Percentiles rank a stretch among this genome's conserved stretches.
Conservation (phyloP, 495 filamentous ascomycete genomes). For the Annulohypoxylon nitens region DNA sequence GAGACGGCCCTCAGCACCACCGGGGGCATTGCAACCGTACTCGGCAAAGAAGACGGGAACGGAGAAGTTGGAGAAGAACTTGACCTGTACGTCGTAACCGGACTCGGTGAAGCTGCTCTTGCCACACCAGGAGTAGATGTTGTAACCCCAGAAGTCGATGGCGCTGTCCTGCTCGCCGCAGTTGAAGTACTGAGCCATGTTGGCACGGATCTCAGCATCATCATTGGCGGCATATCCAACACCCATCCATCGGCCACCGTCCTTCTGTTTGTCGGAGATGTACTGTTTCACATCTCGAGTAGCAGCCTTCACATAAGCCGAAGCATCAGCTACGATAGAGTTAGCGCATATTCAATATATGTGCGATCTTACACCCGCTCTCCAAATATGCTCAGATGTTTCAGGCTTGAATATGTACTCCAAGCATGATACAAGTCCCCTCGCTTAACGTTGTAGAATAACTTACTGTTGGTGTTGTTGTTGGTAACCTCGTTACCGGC, state of each 20-base stretch:
- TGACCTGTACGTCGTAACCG: conserved; percentile 81
- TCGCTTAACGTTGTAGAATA: background rate
- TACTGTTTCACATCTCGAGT: conserved; percentile 95
- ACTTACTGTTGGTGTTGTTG: conserved; percentile 74
- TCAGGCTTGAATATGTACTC: background rate
- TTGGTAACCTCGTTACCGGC: conserved; percentile 98
- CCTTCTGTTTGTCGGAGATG: conserved; percentile 73
- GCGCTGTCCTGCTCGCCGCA: conserved; percentile 74
- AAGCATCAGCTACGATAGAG: conserved; percentile 68
- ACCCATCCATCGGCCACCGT: conserved; percentile 80
- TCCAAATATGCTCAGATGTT: background rate
- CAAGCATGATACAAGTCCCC: background rate
- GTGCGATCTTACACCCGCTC: background rate
- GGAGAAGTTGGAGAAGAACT: conserved; percentile 87
- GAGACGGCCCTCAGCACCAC: conserved; percentile 72
- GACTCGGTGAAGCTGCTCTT: conserved; percentile 77
- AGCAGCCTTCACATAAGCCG: conserved; percentile 95
- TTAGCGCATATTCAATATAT: conserved; percentile 14
- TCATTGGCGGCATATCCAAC: conserved; percentile 97
- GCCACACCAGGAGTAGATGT: conserved; percentile 99
- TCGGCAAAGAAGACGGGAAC: conserved; percentile 98
- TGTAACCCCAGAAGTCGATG: conserved; percentile 99
- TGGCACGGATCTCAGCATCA: conserved; percentile 78
- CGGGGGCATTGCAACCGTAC: conserved; percentile 86
- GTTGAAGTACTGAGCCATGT: conserved; percentile 93